Percentiles rank a stretch among this genome's conserved stretches.
These are phyloP conservation scores for Paecilomyces sp. DNA, from an alignment of 2,329 filamentous ascomycete genomes.

Conservation along the genomic window DNA sequence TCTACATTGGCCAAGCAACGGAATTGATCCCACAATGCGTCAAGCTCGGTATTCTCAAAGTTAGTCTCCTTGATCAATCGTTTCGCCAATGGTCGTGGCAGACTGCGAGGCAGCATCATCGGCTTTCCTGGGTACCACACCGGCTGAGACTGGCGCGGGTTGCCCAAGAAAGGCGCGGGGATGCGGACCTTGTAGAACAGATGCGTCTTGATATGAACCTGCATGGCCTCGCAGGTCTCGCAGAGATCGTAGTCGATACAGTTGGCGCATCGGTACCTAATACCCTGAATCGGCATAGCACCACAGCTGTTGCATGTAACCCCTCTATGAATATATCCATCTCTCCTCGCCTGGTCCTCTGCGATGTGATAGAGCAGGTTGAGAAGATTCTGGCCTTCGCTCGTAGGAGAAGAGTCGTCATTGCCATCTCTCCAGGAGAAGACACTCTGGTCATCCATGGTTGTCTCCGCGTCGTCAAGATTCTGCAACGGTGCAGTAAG, in stretches of 20 bases:
- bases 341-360: slow-evolving; percentile 80
- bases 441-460: slow-evolving; percentile 36
- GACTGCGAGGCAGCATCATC: slow-evolving; percentile 57
- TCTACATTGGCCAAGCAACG: slow-evolving; percentile 84
- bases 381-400: slow-evolving; percentile 69
- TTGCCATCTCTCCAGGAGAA: slow-evolving; percentile 39
- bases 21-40: slow-evolving; percentile 95
- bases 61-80: slow-evolving; percentile 64
- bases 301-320: slow-evolving; percentile 89
- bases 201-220: slow-evolving; percentile 79
- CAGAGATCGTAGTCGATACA: slow-evolving; percentile 95
- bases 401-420: slow-evolving; percentile 31
- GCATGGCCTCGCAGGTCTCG: slow-evolving; percentile 72
- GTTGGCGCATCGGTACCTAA: slow-evolving; percentile 90
- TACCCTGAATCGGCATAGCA: slow-evolving; percentile 79
- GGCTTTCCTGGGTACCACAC: slow-evolving; percentile 88
- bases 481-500: slow-evolving; percentile 16
- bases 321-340: slow-evolving; percentile 85
- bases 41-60: slow-evolving; percentile 79
- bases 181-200: slow-evolving; percentile 95
- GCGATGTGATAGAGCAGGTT: slow-evolving; percentile 85
- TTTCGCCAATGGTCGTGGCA: slow-evolving; percentile 62
- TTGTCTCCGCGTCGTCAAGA: slow-evolving; percentile 27
- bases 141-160: slow-evolving; percentile 68
- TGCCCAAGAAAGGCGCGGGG: slow-evolving; percentile 74